phyloP scores from a whole-genome alignment of 768 basidiomycete genomes.

The Infundibulicybe gibba region DNA sequence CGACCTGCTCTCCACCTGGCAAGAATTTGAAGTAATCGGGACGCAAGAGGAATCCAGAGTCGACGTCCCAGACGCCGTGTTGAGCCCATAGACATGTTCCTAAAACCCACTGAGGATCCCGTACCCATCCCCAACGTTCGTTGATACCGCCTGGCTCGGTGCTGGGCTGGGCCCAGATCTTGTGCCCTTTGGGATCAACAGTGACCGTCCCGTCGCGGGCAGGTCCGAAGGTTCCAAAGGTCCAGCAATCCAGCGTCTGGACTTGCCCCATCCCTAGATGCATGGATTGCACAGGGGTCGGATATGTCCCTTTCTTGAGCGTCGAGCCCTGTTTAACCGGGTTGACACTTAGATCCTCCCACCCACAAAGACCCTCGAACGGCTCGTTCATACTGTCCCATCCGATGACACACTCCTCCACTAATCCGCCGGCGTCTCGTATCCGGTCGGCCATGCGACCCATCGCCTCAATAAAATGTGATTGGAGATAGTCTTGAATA shows the following conservation, averaged over 20 bases:
- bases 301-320: constrained; percentile 83
- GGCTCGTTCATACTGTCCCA: constrained; percentile 99
- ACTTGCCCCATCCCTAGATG: constrained; percentile 85
- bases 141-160: constrained; percentile 46
- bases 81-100: constrained; percentile 85
- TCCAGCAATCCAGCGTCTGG: constrained; percentile 79
- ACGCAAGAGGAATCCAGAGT: constrained; percentile 59
- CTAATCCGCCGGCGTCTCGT: constrained; percentile 64
- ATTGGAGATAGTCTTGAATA: constrained; percentile 86
- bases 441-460: constrained; percentile 75
- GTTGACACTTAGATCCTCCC: constrained; percentile 62
- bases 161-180: constrained; percentile 68
- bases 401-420: constrained; percentile 88
- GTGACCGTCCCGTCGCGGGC: constrained; percentile 66
- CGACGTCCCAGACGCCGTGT: constrained; percentile 86
- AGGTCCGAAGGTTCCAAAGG: constrained; percentile 80
- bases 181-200: constrained; percentile 80
- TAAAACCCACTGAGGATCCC: constrained; percentile 65
- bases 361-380: constrained; percentile 71
- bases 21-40: constrained; percentile 73
- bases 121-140: constrained; percentile 80
- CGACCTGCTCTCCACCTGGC: constrained; percentile 42
- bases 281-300: constrained; percentile 82
- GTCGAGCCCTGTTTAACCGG: constrained; percentile 67
- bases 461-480: constrained; percentile 73